Evolutionary conservation across 257 asterid species (phyloP), one percentile per base, ranked within the genome.

Genomic region (Lycium ferocissimum): DNA sequence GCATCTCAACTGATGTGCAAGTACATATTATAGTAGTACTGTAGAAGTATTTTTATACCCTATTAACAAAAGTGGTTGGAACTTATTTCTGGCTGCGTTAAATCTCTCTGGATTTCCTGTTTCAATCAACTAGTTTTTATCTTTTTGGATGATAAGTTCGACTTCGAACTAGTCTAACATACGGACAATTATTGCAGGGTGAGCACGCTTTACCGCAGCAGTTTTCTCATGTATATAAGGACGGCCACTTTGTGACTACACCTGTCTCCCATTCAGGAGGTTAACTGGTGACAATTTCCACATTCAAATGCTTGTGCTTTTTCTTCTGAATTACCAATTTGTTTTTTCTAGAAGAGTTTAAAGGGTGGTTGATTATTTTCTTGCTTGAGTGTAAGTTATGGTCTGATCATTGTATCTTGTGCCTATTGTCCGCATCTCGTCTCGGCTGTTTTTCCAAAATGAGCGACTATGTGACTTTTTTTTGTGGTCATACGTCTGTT

Each of bases 121-220:
- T 26, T 33, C 1, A 5, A n/a, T 20, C 35, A n/a, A 47, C 81
- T 10, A 73, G 81, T 47, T 47, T 73, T 73, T 22, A 11, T 12
- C 6, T 26, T 26, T 26, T 26, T 26, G 4, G 4, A 12, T 33
- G 80, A n/a, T 20, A 22, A 47, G 20, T 49, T 11, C 33, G n/a
- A n/a, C n/a, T n/a, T n/a, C 3, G n/a, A 75, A 53, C 49, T 78
- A 78, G 49, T 78, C 15, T 53, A 26, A 78, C 8, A 0, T 14
- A 26, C 1, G 65, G 15, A 9, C 65, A 53, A 26, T 78, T 33
- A 14, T 78, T 90, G 89, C 92, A 97, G 99, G 94, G 87, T 56
- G 98, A 97, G 90, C 97, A 93, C 81, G 90, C 98, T 88, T 91
- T 97, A 87, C 99, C 99, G 1, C 98, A 97, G 75, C 99, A 97